Evolutionary conservation across 106 monocot species (phyloP).

Genomic region (Dendrobium catenatum): DNA sequence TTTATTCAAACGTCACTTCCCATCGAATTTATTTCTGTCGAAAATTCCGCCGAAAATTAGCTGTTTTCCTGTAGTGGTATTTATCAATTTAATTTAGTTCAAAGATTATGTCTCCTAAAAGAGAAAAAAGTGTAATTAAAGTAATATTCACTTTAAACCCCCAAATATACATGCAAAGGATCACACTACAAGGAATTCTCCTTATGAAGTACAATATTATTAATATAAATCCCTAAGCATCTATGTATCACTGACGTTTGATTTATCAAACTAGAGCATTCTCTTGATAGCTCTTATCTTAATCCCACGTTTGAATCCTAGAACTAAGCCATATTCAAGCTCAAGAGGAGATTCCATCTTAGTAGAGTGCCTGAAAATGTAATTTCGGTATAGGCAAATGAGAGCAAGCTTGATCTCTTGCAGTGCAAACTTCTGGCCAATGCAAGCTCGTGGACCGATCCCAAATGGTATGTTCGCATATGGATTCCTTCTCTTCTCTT

Average conservation of each 20-base stretch:
- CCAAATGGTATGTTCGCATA: constrained; percentile 90
- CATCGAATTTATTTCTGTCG: no score
- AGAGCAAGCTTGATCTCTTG: constrained; percentile 72
- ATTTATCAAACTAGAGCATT: background rate
- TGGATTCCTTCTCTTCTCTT: constrained; percentile 69
- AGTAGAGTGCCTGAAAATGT: constrained; percentile 49
- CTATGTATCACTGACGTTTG: background rate
- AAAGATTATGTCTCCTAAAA: no score
- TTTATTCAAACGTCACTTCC: no score
- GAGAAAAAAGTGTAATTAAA: no score
- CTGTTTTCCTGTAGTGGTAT: no score
- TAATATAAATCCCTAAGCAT: background rate
- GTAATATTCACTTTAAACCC: no score
- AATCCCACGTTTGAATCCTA: constrained; percentile 68
- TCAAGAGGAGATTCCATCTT: constrained; percentile 62
- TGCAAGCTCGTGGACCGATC: constrained; percentile 74
- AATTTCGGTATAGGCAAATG: constrained; percentile 52
- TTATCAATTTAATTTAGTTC: no score
- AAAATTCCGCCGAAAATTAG: no score
- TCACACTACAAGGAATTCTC: background rate
- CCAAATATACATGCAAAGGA: no score
- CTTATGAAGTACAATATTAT: background rate
- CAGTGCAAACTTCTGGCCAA: constrained; percentile 74
- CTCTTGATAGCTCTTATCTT: constrained; percentile 33
- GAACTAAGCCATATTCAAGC: constrained; percentile 64